Base-by-base conservation (phyloP, 306 rosid species). In the Begonia peltatifolia region DNA sequence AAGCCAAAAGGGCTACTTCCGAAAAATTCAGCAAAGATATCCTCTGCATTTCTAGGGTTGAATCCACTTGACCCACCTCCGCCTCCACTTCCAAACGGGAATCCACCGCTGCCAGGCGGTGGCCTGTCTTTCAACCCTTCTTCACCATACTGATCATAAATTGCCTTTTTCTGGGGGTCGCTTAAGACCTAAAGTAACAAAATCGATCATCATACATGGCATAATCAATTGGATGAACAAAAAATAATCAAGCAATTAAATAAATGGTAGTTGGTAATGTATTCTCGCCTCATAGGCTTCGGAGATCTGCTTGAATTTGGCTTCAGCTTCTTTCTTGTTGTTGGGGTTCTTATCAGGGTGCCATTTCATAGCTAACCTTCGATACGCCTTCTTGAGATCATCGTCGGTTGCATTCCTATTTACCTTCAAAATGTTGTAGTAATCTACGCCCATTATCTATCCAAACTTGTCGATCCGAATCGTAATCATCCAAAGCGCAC, bases 281-380 rank as follows among this genome's bases (percentile, higher is more conserved):
- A 44, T 44, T 44, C 71, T 74, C 73, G 70, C 97, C 95, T 81
- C 94, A 56, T 90, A 90, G 22, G 94, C 95, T 65, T 90, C 97
- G 43, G 97, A 85, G 68, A 90, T 90, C 67, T 85, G 77, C 84
- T 90, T 90, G 90, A 90, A 90, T 57, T 79, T 80, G 75, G 94
- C 89, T 71, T 85, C 97, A 52, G 97, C 95, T 73, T 85, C 97
- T 63, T 80, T 82, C 52, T 85, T 90, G 71, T 63, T 63, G 57
- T 60, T 80, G 30, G 86, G 95, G 63, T 90, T 90, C 79, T 90
- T 90, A 49, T 90, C 97, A 63, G 97, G 97, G 52, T 90, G 97
- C 97, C 97, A 90, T 85, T 89, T 89, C 94, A 89, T 85, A 10
- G 95, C 95, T 81, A 85, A 74, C 54, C 61, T 82, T 60, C 97